phyloP scores from a whole-genome alignment of 306 rosid genomes.

The Rosa rugosa region DNA sequence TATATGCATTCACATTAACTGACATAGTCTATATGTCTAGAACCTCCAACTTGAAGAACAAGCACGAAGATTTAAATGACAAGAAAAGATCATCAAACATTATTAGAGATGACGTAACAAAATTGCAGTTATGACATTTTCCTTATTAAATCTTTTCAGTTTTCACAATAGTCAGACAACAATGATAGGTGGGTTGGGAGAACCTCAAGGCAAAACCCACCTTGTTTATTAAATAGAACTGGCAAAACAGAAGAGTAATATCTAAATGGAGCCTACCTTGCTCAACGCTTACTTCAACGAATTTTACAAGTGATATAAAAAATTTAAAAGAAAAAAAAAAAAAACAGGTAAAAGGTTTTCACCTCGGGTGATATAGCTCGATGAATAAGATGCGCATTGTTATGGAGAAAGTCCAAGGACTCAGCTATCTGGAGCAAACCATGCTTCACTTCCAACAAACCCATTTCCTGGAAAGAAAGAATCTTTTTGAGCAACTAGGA shows the following conservation, averaged over 20 bases:
- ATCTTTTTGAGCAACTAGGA: constrained; percentile 9
- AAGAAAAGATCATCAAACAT: not conserved
- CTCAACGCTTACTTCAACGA: not conserved
- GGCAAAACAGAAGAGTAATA: not conserved
- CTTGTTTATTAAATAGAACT: not conserved
- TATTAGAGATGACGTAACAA: not conserved
- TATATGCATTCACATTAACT: constrained; percentile 19
- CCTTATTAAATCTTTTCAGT: not conserved
- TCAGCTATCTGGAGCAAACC: constrained; percentile 96
- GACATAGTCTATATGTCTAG: constrained; percentile 4
- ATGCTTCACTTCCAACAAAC: constrained; percentile 92
- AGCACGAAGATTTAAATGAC: not conserved
- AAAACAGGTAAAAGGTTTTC: constrained; percentile 1
- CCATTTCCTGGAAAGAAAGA: constrained; percentile 66
- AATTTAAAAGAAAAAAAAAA: not conserved
- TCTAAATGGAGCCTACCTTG: not conserved
- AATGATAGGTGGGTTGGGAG: not conserved
- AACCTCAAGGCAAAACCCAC: not conserved
- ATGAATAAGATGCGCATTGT: constrained; percentile 86
- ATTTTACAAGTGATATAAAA: not conserved
- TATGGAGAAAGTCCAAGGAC: constrained; percentile 89
- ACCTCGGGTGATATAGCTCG: constrained; percentile 97
- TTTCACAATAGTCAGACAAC: not conserved
- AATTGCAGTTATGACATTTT: not conserved
- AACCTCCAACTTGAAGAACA: constrained; percentile 2